Evolutionary conservation across 129 eudicot species (phyloP).

Genomic region (Saussurea involucrata): DNA sequence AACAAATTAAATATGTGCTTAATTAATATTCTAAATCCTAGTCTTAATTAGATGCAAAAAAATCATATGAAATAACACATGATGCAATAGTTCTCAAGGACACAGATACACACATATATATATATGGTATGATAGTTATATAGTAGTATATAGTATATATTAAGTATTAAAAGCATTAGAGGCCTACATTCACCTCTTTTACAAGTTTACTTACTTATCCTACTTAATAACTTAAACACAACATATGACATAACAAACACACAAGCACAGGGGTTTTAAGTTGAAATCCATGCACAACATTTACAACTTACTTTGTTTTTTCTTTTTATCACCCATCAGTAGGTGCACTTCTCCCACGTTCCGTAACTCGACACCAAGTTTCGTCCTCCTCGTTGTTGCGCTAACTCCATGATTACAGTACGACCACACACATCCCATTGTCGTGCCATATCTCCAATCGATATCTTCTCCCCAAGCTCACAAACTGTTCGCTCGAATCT

Average conservation of each 20-base stretch:
- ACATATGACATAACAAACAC: neutral
- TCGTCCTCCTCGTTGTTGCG: slow-evolving; percentile 13
- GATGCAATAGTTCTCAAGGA: too few relatives aligned
- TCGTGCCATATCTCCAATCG: slow-evolving; percentile 32
- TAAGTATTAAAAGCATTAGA: neutral
- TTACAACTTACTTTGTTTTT: neutral
- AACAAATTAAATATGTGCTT: too few relatives aligned
- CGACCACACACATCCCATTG: slow-evolving; percentile 38
- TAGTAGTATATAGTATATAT: neutral
- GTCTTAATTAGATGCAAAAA: too few relatives aligned
- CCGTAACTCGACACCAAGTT: slow-evolving; percentile 18
- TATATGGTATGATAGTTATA: too few relatives aligned
- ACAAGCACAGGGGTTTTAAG: neutral
- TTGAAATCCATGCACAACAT: neutral
- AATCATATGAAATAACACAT: too few relatives aligned
- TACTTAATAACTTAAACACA: neutral
- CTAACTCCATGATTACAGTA: slow-evolving; percentile 17
- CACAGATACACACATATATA: neutral
- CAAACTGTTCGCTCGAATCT: slow-evolving; percentile 15
- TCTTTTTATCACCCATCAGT: neutral
- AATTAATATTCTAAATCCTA: too few relatives aligned
- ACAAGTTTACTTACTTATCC: neutral
- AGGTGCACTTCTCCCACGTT: slow-evolving; percentile 11
- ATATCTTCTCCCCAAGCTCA: slow-evolving; percentile 2
- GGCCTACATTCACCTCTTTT: neutral